A percentile compares a stretch with the other conserved stretches of the same genome.
Evolutionary conservation across 1,284 basidiomycete genomes (phyloP).

Genomic region (Vanrija pseudolonga): DNA sequence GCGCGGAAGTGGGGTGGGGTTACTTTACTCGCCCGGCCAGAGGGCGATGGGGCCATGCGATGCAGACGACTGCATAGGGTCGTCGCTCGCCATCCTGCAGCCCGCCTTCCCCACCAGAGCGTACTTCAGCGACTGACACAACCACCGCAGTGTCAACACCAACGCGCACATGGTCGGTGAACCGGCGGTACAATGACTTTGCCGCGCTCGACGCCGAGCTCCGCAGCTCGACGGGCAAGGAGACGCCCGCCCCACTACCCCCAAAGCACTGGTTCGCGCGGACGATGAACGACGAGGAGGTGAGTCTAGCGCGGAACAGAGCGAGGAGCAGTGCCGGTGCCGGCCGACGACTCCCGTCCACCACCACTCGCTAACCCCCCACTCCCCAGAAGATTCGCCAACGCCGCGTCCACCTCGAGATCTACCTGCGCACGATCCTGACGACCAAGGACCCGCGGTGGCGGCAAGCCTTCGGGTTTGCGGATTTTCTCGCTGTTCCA

Average conservation of each 20-base stretch:
- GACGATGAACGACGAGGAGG: conserved; percentile 46
- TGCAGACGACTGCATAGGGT: no score
- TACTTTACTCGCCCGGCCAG: no score
- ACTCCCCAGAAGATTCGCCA: conserved; percentile 60
- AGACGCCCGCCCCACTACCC: conserved; percentile 72
- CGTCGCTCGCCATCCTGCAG: background rate
- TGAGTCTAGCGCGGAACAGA: conserved; percentile 13
- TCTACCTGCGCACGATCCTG: conserved; percentile 81
- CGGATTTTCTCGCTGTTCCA: conserved; percentile 81
- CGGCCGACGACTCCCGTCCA: background rate
- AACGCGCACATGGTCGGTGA: conserved; percentile 80
- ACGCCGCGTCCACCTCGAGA: conserved; percentile 69
- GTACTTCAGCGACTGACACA: background rate
- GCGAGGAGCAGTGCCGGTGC: no score
- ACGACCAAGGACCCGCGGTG: conserved; percentile 74
- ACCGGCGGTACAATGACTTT: conserved; percentile 91
- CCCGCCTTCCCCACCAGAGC: background rate
- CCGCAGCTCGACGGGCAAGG: conserved; percentile 62
- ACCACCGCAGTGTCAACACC: conserved; percentile 46
- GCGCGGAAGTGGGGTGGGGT: no score
- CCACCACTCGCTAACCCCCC: background rate
- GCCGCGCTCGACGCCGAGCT: conserved; percentile 78
- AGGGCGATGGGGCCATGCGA: no score
- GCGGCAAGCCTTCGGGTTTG: conserved; percentile 74
- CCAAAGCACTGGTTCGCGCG: conserved; percentile 65